Percentiles rank a stretch among this genome's conserved stretches.
Conservation (phyloP, 495 filamentous ascomycete genomes). For the Lentithecium fluviatile region DNA sequence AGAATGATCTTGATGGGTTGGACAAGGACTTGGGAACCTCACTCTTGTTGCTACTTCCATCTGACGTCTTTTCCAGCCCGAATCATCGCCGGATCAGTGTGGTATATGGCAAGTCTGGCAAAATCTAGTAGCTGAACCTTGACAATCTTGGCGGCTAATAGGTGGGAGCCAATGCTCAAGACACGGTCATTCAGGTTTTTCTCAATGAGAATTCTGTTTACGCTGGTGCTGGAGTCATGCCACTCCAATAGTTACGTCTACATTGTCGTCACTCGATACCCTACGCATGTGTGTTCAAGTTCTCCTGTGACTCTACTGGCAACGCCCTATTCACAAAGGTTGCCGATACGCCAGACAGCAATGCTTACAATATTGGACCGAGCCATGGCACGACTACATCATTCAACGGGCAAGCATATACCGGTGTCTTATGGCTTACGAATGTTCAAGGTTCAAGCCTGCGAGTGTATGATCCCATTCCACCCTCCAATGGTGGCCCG, state of each 20-base stretch:
- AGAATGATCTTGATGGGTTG: conserved; percentile 45
- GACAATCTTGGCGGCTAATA: conserved; percentile 53
- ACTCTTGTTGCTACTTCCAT: conserved; percentile 44
- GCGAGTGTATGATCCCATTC: conserved; percentile 49
- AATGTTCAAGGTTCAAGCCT: conserved; percentile 44
- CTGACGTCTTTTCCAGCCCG: conserved; percentile 42
- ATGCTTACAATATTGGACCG: conserved; percentile 46
- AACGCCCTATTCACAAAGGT: conserved; percentile 44
- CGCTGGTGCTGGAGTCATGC: conserved; percentile 50
- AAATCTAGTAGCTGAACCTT: conserved; percentile 50
- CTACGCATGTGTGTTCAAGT: conserved; percentile 41
- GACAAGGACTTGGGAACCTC: conserved; percentile 50
- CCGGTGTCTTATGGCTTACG: conserved; percentile 45
- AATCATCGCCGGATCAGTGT: conserved; percentile 45
- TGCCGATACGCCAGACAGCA: conserved; percentile 39
- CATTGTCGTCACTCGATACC: conserved; percentile 40
- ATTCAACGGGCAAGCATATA: conserved; percentile 45
- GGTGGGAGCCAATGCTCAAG: conserved; percentile 44
- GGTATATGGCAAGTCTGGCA: conserved; percentile 49
- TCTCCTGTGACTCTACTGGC: conserved; percentile 41
- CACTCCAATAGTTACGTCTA: conserved; percentile 53
- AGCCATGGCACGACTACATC: conserved; percentile 47
- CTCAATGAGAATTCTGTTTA: conserved; percentile 45
- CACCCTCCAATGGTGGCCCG: conserved; percentile 36
- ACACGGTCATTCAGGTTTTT: conserved; percentile 49